These are phyloP conservation scores for Ophiostoma montium DNA, from an alignment of 2,329 filamentous ascomycete species.

Conservation along the genomic window DNA sequence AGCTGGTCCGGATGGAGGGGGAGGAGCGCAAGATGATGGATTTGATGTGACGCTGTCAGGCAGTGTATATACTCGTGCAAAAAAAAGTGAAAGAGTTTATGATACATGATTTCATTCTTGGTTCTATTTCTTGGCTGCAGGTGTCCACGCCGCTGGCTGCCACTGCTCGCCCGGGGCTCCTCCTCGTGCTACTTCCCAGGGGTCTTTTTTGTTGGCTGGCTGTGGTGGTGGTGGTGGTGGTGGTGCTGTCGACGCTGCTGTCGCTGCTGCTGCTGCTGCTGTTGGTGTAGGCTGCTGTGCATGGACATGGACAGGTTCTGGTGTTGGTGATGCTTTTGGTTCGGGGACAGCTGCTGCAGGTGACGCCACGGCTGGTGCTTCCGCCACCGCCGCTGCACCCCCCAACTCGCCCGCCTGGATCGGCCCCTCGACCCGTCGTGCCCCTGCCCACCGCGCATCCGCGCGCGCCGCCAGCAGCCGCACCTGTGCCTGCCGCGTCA, in stretches of 20 bases:
- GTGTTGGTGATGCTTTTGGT: neutral
- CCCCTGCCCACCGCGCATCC: constrained; percentile 45
- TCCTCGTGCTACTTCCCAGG: constrained; percentile 43
- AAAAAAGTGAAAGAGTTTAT: neutral
- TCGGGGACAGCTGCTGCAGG: neutral
- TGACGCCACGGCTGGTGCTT: neutral
- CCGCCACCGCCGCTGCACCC: constrained; percentile 15
- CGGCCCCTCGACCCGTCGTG: constrained; percentile 26
- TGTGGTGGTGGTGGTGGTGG: no score
- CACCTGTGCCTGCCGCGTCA: constrained; percentile 37
- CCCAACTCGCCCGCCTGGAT: neutral
- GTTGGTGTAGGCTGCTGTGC: neutral
- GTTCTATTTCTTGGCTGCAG: constrained; percentile 17
- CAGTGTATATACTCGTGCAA: no score
- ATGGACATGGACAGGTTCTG: constrained; percentile 1
- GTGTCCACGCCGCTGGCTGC: constrained; percentile 50
- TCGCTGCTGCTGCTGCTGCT: neutral
- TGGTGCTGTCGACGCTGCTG: neutral
- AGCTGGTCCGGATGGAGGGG: constrained; percentile 19
- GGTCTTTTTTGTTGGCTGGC: constrained; percentile 25
- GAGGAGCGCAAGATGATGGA: neutral
- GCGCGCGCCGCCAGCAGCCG: constrained; percentile 44
- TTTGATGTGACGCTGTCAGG: no score
- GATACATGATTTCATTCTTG: neutral
- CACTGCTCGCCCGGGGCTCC: constrained; percentile 48